These are phyloP conservation scores for Lachnellula willkommii DNA, from an alignment of 2,329 filamentous ascomycete genomes.

Conservation along the genomic window DNA sequence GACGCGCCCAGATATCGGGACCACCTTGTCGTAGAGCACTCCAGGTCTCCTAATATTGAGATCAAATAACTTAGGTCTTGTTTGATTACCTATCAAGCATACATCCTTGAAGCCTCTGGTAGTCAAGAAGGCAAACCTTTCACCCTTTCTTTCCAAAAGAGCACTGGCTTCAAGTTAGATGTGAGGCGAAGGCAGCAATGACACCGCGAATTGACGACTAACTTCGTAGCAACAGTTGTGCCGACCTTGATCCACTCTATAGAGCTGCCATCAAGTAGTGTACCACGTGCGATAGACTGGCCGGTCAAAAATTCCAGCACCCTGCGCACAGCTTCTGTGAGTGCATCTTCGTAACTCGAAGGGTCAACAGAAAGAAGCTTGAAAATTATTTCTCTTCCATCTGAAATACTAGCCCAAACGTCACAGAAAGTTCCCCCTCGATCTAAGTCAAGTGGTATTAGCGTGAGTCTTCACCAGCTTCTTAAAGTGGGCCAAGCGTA, in stretches of 20 bases:
- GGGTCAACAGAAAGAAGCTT: slow-evolving; percentile 71
- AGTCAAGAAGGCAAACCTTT: slow-evolving; percentile 62
- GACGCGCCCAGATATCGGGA: background rate
- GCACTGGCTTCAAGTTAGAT: slow-evolving; percentile 67
- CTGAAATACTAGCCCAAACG: slow-evolving; percentile 48
- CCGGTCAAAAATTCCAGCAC: slow-evolving; percentile 55
- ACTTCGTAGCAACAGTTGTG: too few species aligned
- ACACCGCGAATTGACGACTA: too few species aligned
- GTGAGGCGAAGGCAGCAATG: background rate
- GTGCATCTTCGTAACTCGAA: slow-evolving; percentile 61
- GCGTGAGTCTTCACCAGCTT: too few species aligned
- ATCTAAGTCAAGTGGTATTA: slow-evolving; percentile 28
- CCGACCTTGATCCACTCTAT: slow-evolving; percentile 52
- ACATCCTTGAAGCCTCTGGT: slow-evolving; percentile 60
- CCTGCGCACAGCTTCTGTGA: slow-evolving; percentile 57
- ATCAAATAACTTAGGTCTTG: slow-evolving; percentile 65
- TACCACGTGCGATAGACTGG: slow-evolving; percentile 49
- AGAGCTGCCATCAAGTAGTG: slow-evolving; percentile 56
- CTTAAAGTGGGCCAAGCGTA: background rate
- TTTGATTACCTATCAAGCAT: slow-evolving; percentile 61
- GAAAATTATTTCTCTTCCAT: slow-evolving; percentile 61
- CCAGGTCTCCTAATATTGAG: slow-evolving; percentile 61
- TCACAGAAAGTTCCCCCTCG: slow-evolving; percentile 67
- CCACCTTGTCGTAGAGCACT: slow-evolving; percentile 58
- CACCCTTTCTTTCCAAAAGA: slow-evolving; percentile 63